Evolutionary conservation across 768 basidiomycete species (phyloP).

Genomic region (Kondoa malvinella): DNA sequence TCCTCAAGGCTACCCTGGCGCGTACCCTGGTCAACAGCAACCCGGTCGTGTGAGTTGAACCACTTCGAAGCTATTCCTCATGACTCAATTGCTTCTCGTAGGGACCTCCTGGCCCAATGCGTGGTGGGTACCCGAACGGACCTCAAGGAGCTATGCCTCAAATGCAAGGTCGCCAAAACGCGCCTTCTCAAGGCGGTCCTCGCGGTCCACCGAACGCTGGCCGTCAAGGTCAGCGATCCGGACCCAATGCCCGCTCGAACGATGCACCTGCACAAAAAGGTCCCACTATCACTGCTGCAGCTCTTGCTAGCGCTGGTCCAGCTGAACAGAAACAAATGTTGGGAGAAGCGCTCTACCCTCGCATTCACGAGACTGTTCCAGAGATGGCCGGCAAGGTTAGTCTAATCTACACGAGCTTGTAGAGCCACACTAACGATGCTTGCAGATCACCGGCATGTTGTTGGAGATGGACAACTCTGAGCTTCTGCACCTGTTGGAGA

Average conservation of each 20-base stretch:
- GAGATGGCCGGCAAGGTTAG: slow-evolving; percentile 97
- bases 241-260: slow-evolving; percentile 17
- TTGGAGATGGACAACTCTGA: slow-evolving; percentile 97
- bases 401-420: slow-evolving; percentile 33
- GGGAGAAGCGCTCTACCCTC: slow-evolving; percentile 48
- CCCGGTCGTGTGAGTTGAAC: slow-evolving; percentile 19
- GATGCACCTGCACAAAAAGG: slow-evolving; percentile 28
- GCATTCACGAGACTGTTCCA: slow-evolving; percentile 50
- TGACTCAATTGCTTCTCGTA: neutral
- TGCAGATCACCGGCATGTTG: slow-evolving; percentile 44
- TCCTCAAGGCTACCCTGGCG: slow-evolving; percentile 36
- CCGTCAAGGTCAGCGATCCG: slow-evolving; percentile 25
- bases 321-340: slow-evolving; percentile 98
- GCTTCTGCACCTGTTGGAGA: slow-evolving; percentile 71
- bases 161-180: slow-evolving; percentile 20
- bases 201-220: slow-evolving; percentile 33
- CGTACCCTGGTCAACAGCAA: slow-evolving; percentile 11
- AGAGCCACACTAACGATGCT: neutral
- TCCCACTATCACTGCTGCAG: slow-evolving; percentile 46
- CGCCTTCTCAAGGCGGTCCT: slow-evolving; percentile 33
- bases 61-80: neutral
- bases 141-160: slow-evolving; percentile 36
- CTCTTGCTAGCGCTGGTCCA: slow-evolving; percentile 45
- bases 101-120: slow-evolving; percentile 16
- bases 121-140: slow-evolving; percentile 25